Evolutionary conservation across 352 stramenopile species (phyloP).

Genomic region (Phytophthora aleatoria): DNA sequence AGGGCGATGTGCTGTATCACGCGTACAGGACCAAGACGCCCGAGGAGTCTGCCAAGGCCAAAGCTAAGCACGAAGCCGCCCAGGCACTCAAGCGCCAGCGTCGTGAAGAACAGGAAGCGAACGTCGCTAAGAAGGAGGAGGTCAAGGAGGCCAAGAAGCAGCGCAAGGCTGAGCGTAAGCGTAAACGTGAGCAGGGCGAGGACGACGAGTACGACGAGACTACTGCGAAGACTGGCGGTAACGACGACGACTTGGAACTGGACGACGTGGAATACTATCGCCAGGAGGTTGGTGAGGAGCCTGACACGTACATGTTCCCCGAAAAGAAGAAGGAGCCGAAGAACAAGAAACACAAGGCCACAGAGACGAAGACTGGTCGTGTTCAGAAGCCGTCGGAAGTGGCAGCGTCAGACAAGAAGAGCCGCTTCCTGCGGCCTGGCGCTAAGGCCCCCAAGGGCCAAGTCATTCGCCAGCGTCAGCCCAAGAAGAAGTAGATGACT

Average conservation of each 20-base stretch:
- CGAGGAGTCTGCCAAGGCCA: conserved; percentile 79
- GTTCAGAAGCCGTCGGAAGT: conserved; percentile 63
- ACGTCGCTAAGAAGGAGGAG: conserved; percentile 90
- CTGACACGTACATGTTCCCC: conserved; percentile 81
- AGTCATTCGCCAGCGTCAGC: conserved; percentile 60
- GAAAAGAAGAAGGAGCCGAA: conserved; percentile 40
- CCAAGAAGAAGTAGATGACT: conserved; percentile 47
- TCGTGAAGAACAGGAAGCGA: conserved; percentile 88
- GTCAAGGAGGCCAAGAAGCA: conserved; percentile 80
- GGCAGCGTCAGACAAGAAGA: conserved; percentile 69
- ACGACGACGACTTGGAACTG: conserved; percentile 63
- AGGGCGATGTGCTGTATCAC: conserved; percentile 98
- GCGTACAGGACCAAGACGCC: conserved; percentile 90
- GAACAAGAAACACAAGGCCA: conserved; percentile 56
- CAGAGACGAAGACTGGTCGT: conserved; percentile 8
- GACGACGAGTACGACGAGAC: conserved; percentile 58
- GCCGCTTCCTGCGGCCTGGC: conserved; percentile 50
- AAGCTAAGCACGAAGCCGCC: conserved; percentile 77
- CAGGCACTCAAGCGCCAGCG: conserved; percentile 83
- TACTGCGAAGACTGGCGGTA: conserved; percentile 31
- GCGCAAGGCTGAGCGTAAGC: conserved; percentile 67
- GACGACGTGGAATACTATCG: conserved; percentile 87
- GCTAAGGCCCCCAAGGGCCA: conserved; percentile 55
- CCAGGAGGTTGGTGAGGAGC: conserved; percentile 82
- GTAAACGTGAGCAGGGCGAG: conserved; percentile 48